A percentile compares a stretch with the other conserved stretches of the same genome.
Conservation (phyloP, 202 grass and related monocot genomes). For the Saccharum hybrid region DNA sequence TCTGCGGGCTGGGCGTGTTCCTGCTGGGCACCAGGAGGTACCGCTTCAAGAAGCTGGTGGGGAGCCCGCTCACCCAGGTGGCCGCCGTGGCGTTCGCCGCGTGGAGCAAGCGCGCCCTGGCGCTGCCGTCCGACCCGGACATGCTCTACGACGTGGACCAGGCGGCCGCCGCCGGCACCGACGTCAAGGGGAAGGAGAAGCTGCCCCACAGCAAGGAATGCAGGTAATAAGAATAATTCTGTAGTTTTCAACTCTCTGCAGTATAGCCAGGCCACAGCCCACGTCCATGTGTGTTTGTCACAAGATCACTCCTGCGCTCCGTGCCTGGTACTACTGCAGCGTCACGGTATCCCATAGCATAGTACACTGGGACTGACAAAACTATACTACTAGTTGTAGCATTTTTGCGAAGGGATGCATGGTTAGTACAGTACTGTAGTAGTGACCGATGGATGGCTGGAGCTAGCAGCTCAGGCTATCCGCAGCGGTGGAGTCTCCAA, state of each 20-base stretch:
- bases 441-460: not conserved
- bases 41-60: conserved; percentile 71
- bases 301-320: not conserved
- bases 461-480: not conserved
- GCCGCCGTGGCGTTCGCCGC: conserved; percentile 53
- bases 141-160: conserved; percentile 55
- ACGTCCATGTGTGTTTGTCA: not conserved
- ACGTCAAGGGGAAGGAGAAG: conserved; percentile 60
- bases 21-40: conserved; percentile 54
- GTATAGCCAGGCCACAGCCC: not conserved
- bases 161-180: conserved; percentile 36
- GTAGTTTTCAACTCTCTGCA: not conserved
- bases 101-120: conserved; percentile 51
- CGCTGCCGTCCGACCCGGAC: conserved; percentile 52
- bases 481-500: no score
- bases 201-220: conserved; percentile 67
- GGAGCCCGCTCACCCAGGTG: conserved; percentile 74
- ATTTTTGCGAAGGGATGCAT: not conserved
- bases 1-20: conserved; percentile 52
- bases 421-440: not conserved
- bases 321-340: not conserved
- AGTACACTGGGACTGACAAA: not conserved
- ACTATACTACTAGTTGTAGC: no score
- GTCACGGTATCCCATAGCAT: not conserved
- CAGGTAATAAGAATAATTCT: conserved; percentile 44